A percentile compares a stretch with the other conserved stretches of the same genome.
phyloP scores from a whole-genome alignment of 2,329 filamentous ascomycete species.

The Colletotrichum spinosum region DNA sequence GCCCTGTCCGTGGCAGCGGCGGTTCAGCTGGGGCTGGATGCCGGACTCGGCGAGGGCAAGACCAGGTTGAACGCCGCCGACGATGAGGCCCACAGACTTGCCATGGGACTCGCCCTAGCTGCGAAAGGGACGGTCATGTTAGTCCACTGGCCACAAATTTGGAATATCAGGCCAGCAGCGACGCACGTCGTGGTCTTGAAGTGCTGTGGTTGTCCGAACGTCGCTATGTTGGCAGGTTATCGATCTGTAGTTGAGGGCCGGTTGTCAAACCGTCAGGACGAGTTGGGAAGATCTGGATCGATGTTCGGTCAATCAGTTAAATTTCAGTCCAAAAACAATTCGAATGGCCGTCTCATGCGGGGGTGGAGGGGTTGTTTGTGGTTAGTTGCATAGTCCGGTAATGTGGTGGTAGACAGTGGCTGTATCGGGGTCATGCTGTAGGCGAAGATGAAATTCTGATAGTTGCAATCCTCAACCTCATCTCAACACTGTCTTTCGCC shows the following conservation, averaged over 20 bases:
- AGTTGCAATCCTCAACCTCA: constrained; percentile 32
- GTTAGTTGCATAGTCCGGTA: constrained; percentile 28
- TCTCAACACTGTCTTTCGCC: constrained; percentile 35
- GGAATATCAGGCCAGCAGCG: constrained; percentile 20
- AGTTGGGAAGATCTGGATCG: constrained; percentile 24
- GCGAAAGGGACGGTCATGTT: constrained; percentile 17
- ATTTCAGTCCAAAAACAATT: constrained; percentile 10
- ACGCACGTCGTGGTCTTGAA: constrained; percentile 86
- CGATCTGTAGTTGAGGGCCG: constrained; percentile 1
- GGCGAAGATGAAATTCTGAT: constrained; percentile 15
- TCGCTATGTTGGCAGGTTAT: constrained; percentile 74
- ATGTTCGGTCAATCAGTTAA: constrained; percentile 35
- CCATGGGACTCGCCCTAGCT: constrained; percentile 80
- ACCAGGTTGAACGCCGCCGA: constrained; percentile 91
- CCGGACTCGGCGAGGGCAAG: constrained; percentile 86
- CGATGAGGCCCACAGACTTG: constrained; percentile 91
- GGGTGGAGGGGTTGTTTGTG: constrained; percentile 30
- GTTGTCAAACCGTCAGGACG: not conserved
- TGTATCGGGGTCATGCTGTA: constrained; percentile 14
- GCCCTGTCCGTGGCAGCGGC: constrained; percentile 88
- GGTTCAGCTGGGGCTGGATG: constrained; percentile 95
- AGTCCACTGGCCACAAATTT: constrained; percentile 27
- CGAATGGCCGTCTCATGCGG: constrained; percentile 16
- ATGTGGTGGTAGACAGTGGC: constrained; percentile 5
- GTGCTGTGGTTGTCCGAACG: constrained; percentile 75